Percentiles rank a stretch among this genome's conserved stretches.
phyloP scores from a whole-genome alignment of 2,329 filamentous ascomycete species.

The Penicillium hordei region DNA sequence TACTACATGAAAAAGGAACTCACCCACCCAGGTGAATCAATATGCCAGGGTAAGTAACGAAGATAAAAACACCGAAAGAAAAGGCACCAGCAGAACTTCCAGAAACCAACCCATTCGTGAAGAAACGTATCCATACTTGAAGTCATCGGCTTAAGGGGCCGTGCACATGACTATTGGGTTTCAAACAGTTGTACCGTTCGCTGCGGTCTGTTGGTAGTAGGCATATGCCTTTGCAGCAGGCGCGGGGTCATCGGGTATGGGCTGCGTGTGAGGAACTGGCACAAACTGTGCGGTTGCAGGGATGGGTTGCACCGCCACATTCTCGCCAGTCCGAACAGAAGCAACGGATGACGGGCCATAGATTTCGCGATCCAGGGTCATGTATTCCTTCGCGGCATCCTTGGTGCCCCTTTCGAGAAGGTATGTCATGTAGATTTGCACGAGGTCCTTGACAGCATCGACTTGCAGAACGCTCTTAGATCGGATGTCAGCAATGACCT shows the following conservation, averaged over 20 bases:
- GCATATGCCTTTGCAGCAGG: constrained; percentile 28
- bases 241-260: constrained; percentile 17
- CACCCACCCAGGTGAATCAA: constrained; percentile 22
- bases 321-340: constrained; percentile 32
- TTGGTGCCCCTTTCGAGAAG: constrained; percentile 79
- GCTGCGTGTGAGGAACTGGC: constrained; percentile 4
- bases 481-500: constrained; percentile 73
- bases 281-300: constrained; percentile 7
- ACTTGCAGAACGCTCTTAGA: constrained; percentile 69
- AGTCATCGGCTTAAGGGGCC: constrained; percentile 5
- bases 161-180: background rate
- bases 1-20: constrained; percentile 22
- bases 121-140: constrained; percentile 13
- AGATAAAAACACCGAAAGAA: constrained; percentile 12
- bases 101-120: constrained; percentile 12
- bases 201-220: constrained; percentile 33
- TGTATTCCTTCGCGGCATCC: constrained; percentile 81
- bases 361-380: constrained; percentile 78
- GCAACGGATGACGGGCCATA: constrained; percentile 62
- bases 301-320: constrained; percentile 13
- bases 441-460: constrained; percentile 70
- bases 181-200: constrained; percentile 29
- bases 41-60: constrained; percentile 15
- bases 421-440: constrained; percentile 76
- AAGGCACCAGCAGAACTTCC: background rate